Conservation (phyloP, 352 stramenopile genomes). For the Pythium pectinolyticum region DNA sequence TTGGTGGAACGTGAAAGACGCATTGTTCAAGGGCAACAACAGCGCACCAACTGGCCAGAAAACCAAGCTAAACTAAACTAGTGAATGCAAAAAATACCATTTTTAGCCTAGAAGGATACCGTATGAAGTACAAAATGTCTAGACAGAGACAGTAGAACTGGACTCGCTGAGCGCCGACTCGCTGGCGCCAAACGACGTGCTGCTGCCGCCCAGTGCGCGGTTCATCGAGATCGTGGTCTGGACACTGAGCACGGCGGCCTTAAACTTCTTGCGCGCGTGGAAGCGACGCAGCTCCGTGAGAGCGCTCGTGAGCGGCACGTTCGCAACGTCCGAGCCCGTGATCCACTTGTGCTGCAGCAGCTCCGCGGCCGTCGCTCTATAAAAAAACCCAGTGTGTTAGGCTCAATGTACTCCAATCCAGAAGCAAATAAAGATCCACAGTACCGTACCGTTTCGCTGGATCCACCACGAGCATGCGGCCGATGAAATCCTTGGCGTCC, state of each 20-base stretch:
- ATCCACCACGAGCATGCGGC: slow-evolving; percentile 80
- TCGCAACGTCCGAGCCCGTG: slow-evolving; percentile 61
- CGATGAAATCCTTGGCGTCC: slow-evolving; percentile 90
- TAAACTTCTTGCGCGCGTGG: slow-evolving; percentile 83
- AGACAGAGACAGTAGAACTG: slow-evolving; percentile 20
- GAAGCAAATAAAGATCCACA: neutral
- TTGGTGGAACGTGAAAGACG: slow-evolving; percentile 59
- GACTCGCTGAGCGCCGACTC: slow-evolving; percentile 11
- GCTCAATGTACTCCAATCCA: neutral
- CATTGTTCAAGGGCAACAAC: slow-evolving; percentile 49
- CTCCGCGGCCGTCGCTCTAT: slow-evolving; percentile 48
- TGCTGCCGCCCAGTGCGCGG: slow-evolving; percentile 43
- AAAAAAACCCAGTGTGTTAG: slow-evolving; percentile 17
- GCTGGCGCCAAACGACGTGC: slow-evolving; percentile 9
- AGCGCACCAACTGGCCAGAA: neutral
- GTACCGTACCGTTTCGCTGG: slow-evolving; percentile 62
- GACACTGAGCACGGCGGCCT: slow-evolving; percentile 76
- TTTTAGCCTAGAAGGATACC: slow-evolving; percentile 5
- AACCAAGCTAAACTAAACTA: too few relatives aligned
- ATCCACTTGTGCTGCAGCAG: slow-evolving; percentile 81
- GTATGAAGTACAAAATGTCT: too few relatives aligned
- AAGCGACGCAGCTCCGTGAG: slow-evolving; percentile 79
- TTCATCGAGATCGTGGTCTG: slow-evolving; percentile 84
- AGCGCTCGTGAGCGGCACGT: slow-evolving; percentile 70
- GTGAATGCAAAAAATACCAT: slow-evolving; percentile 4